A percentile compares a stretch with the other conserved stretches of the same genome.
These are phyloP conservation scores for Aspergillus niger DNA, from an alignment of 2,329 filamentous ascomycete species.

Conservation along the genomic window DNA sequence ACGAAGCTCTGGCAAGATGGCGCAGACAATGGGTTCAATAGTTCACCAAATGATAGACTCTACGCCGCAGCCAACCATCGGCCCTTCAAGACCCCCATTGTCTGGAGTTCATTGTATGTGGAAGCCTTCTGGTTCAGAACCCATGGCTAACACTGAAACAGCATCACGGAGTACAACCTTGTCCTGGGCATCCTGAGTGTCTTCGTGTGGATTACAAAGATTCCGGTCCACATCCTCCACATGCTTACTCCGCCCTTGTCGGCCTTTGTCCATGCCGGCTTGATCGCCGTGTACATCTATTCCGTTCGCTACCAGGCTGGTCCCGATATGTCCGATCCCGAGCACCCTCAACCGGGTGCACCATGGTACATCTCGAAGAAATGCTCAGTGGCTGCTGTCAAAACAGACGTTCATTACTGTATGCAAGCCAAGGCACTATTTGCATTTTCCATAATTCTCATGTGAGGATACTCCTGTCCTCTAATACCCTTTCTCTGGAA, in stretches of 20 bases:
- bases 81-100: conserved; percentile 54
- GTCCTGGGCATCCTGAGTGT: conserved; percentile 62
- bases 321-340: conserved; percentile 60
- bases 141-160: conserved; percentile 33
- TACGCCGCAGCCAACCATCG: conserved; percentile 63
- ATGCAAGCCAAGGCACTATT: conserved; percentile 62
- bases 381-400: conserved; percentile 54
- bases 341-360: conserved; percentile 55
- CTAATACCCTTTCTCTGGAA: too few species aligned
- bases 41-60: conserved; percentile 56
- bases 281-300: conserved; percentile 57
- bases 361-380: conserved; percentile 67
- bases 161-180: conserved; percentile 63
- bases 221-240: conserved; percentile 58
- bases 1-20: conserved; percentile 65
- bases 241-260: conserved; percentile 60
- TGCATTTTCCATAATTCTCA: conserved; percentile 57
- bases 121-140: background rate
- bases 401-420: conserved; percentile 56
- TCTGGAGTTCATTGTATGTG: conserved; percentile 64
- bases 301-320: conserved; percentile 59
- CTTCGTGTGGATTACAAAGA: conserved; percentile 63
- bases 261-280: conserved; percentile 52
- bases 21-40: conserved; percentile 63
- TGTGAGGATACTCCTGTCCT: conserved; percentile 46